Conservation (phyloP, 768 basidiomycete species). For the Leccinum sublutescens region DNA sequence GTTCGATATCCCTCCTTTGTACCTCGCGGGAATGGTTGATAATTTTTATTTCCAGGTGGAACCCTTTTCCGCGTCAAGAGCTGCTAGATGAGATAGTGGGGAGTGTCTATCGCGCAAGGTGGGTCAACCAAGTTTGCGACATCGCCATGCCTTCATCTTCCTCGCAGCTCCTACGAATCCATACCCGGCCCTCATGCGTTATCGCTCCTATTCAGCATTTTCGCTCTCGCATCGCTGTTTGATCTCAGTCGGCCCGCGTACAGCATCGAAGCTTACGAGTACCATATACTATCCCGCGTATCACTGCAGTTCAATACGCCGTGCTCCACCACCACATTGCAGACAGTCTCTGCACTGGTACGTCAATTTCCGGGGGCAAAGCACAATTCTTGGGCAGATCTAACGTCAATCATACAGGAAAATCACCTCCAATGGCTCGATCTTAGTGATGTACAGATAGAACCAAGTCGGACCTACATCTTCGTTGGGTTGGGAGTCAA, state of each 20-base stretch:
- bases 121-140: constrained; percentile 12
- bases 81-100: constrained; percentile 56
- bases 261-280: constrained; percentile 56
- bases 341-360: constrained; percentile 56
- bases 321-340: constrained; percentile 48
- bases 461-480: constrained; percentile 51
- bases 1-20: constrained; percentile 36
- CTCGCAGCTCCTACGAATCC: constrained; percentile 38
- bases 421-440: constrained; percentile 52
- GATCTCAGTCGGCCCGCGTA: constrained; percentile 49
- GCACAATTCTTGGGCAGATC: constrained; percentile 12
- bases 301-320: constrained; percentile 48
- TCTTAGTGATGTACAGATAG: constrained; percentile 49
- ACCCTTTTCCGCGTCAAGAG: constrained; percentile 50
- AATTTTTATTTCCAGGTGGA: constrained; percentile 40
- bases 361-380: constrained; percentile 19
- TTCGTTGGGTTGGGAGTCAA: constrained; percentile 59
- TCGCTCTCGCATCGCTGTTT: constrained; percentile 65
- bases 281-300: constrained; percentile 57
- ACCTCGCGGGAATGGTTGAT: background rate
- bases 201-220: constrained; percentile 61
- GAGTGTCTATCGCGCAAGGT: constrained; percentile 55
- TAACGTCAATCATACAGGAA: constrained; percentile 27
- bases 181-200: constrained; percentile 50
- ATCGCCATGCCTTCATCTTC: constrained; percentile 2